These are phyloP conservation scores for Amylocystis lapponica DNA, from an alignment of 768 basidiomycete species.

Conservation along the genomic window DNA sequence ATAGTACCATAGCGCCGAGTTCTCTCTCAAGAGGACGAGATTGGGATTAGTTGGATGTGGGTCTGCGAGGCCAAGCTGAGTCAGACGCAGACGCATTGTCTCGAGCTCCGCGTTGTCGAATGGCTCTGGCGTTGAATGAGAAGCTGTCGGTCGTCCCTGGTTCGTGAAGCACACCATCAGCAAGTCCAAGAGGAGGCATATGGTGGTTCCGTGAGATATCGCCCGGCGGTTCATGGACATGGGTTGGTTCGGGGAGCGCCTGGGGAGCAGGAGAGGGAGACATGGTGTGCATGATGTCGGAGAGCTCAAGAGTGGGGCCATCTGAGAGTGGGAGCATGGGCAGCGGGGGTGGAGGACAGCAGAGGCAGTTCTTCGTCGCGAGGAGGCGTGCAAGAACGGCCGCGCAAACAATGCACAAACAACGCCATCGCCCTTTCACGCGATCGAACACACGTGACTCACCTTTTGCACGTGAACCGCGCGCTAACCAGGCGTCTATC, in stretches of 20 bases:
- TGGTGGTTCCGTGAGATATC: conserved; percentile 1
- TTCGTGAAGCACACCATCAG: neutral
- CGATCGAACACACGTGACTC: too few species aligned
- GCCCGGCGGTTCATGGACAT: too few species aligned
- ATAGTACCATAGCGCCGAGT: conserved; percentile 14
- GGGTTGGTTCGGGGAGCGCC: conserved; percentile 2
- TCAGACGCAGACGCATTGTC: conserved; percentile 41
- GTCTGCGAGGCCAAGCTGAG: conserved; percentile 35
- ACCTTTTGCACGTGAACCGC: too few species aligned
- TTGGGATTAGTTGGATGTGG: conserved; percentile 14
- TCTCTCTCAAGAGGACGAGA: conserved; percentile 41
- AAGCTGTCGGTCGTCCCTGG: neutral
- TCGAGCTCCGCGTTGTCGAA: conserved; percentile 44
- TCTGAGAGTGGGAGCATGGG: conserved; percentile 22
- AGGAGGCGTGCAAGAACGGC: too few species aligned
- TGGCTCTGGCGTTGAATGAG: conserved; percentile 24
- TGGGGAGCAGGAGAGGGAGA: conserved; percentile 43
- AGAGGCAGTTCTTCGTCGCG: too few species aligned
- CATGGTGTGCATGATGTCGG: conserved; percentile 50
- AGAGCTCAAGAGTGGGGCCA: conserved; percentile 40
- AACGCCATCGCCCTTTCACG: too few species aligned
- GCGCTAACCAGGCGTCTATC: too few species aligned
- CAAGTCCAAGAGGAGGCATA: neutral
- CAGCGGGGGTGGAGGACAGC: too few species aligned
- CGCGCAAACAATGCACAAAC: too few species aligned